Evolutionary conservation across 345 rosid species (phyloP).

Genomic region (Excoecaria cochinchinensis): DNA sequence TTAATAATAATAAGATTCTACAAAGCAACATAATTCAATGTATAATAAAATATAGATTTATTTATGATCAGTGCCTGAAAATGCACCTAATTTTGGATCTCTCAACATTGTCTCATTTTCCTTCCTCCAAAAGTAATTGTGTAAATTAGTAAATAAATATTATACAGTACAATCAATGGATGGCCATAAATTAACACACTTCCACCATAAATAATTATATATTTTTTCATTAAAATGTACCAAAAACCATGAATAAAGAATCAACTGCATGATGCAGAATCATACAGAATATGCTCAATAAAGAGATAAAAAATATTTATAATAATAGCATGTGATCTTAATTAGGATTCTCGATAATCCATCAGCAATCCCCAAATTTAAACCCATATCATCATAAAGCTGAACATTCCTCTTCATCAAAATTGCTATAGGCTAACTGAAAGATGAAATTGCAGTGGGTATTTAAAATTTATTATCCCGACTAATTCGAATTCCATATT

Average conservation of each 20-base stretch:
- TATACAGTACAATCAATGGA: not conserved
- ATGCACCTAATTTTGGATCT: not conserved
- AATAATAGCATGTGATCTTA: not conserved
- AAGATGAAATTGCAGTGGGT: no score
- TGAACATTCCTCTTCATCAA: constrained; percentile 6
- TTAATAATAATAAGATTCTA: constrained; percentile 17
- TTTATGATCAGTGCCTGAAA: not conserved
- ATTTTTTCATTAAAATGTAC: not conserved
- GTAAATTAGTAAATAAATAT: not conserved
- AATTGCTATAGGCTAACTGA: no score
- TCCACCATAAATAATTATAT: not conserved
- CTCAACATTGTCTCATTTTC: not conserved
- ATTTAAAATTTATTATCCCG: no score
- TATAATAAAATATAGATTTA: not conserved
- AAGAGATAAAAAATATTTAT: not conserved
- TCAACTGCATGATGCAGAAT: not conserved
- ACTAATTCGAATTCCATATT: no score
- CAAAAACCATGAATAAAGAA: not conserved
- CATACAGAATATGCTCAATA: not conserved
- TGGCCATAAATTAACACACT: not conserved
- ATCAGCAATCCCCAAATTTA: constrained; percentile 16
- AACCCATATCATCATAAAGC: not conserved
- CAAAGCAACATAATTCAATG: not conserved
- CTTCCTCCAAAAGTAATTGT: constrained; percentile 2
- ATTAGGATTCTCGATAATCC: not conserved